Evolutionary conservation across 345 rosid species (phyloP), one percentile per base, ranked within the genome.

Genomic region (Mercurialis annua): DNA sequence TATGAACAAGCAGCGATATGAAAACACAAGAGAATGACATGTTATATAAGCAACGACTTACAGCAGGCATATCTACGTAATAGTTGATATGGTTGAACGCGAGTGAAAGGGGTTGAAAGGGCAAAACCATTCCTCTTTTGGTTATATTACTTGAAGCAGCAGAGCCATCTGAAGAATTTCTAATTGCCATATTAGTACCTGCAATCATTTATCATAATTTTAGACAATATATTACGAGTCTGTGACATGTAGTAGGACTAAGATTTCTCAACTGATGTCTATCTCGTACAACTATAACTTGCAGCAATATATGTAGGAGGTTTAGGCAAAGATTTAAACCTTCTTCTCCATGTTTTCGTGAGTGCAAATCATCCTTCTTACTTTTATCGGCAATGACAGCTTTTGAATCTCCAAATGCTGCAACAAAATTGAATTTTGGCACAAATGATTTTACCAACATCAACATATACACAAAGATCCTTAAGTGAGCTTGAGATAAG

Each of bases 51-150:
- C 50, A 34, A 21, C 20, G 23, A 70, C 98, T 83, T 81, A 92
- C 98, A 2, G 84, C 72, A 29, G 98, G 98, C 98, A 92, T 88
- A 65, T 87, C 90, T 17, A 92, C 98, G 47, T 79, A 82, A 74
- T 92, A 92, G 80, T 88, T 90, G 68, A 92, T 77, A 70, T 86
- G 86, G 75, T 67, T 78, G 81, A 92, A 92, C 56, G 90, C 86
- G 59, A 90, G 85, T 27, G 97, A 85, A 68, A 92, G 92, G 16
- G 95, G 91, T 63, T 83, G 86, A 77, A 87, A 92, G 57, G 98
- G 98, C 80, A 92, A 81, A 80, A 92, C 77, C 96, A 90, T 92
- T 75, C 98, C 98, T 77, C 63, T 86, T 73, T 54, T 49, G 17
- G 67, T n/a, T n/a, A 77, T 46, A 47, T 51, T 58, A n/a, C 43